A percentile compares a stretch with the other conserved stretches of the same genome.
Evolutionary conservation across 108 stramenopile genomes (phyloP).

Genomic region (Nitzschia sp.): DNA sequence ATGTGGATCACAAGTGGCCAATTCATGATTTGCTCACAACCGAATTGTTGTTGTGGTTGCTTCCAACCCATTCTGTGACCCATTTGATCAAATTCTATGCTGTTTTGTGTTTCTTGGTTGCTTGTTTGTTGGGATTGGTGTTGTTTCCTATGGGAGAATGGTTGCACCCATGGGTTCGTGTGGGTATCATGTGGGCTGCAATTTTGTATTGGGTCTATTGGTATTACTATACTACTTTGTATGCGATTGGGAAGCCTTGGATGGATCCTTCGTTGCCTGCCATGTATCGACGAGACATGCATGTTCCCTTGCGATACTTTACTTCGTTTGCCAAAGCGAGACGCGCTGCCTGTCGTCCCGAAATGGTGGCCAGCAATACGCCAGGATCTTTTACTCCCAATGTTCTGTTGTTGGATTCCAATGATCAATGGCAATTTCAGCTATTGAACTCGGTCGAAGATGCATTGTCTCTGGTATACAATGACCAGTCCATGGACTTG

Average conservation of each 20-base stretch:
- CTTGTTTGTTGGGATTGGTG: background rate
- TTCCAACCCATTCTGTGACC: conserved; percentile 34
- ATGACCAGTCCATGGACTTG: background rate
- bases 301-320: conserved; percentile 45
- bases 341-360: conserved; percentile 44
- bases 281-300: conserved; percentile 44
- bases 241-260: conserved; percentile 38
- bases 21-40: conserved; percentile 39
- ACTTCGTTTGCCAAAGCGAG: conserved; percentile 27
- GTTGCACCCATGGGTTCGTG: background rate
- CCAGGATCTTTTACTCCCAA: conserved; percentile 11
- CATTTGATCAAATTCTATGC: conserved; percentile 32
- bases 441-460: conserved; percentile 36
- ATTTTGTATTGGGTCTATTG: conserved; percentile 12
- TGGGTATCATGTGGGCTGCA: background rate
- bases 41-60: conserved; percentile 30
- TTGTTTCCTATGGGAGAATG: background rate
- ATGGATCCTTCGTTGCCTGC: conserved; percentile 55
- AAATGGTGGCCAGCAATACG: conserved; percentile 25
- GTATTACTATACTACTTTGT: conserved; percentile 12
- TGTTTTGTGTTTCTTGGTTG: conserved; percentile 21
- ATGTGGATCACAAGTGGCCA: background rate
- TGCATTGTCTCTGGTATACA: conserved; percentile 20
- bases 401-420: conserved; percentile 23
- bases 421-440: conserved; percentile 40